phyloP scores from a whole-genome alignment of 163 green algal genomes.

The Dunaliella salina region DNA sequence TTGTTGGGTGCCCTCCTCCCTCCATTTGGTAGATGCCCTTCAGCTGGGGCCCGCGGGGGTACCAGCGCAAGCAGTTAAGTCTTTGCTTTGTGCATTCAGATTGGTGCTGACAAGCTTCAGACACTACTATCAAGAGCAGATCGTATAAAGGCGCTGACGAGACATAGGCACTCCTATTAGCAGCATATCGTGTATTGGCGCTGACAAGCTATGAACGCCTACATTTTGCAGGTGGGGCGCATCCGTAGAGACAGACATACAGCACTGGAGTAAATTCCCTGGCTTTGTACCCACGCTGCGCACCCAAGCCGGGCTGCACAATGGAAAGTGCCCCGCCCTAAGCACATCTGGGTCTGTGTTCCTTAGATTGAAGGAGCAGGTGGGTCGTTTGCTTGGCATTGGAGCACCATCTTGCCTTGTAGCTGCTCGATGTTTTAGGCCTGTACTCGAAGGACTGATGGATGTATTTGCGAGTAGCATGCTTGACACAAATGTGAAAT shows the following conservation, averaged over 20 bases:
- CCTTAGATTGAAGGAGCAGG: slow-evolving; percentile 77
- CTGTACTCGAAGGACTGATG: no score
- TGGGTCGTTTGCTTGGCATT: slow-evolving; percentile 48
- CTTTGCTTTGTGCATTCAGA: background rate
- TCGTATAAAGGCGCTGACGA: background rate
- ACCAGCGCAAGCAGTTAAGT: background rate
- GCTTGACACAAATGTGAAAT: no score
- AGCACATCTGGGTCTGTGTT: slow-evolving; percentile 58
- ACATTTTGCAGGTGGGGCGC: slow-evolving; percentile 69
- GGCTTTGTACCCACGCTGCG: slow-evolving; percentile 47
- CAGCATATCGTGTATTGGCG: background rate
- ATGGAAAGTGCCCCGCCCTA: slow-evolving; percentile 41
- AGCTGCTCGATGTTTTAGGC: no score
- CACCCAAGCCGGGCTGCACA: slow-evolving; percentile 22
- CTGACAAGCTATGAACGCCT: no score
- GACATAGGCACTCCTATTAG: background rate
- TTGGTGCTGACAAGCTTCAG: background rate
- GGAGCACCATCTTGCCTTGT: no score
- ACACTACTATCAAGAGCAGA: background rate
- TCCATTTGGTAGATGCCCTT: no score
- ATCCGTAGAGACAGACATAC: slow-evolving; percentile 53
- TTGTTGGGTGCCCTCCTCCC: no score
- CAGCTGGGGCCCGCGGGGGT: background rate
- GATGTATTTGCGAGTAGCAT: no score
- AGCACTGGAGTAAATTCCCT: slow-evolving; percentile 69